Base-by-base conservation (phyloP, 441 rosid species). In the Geranium incanum region DNA sequence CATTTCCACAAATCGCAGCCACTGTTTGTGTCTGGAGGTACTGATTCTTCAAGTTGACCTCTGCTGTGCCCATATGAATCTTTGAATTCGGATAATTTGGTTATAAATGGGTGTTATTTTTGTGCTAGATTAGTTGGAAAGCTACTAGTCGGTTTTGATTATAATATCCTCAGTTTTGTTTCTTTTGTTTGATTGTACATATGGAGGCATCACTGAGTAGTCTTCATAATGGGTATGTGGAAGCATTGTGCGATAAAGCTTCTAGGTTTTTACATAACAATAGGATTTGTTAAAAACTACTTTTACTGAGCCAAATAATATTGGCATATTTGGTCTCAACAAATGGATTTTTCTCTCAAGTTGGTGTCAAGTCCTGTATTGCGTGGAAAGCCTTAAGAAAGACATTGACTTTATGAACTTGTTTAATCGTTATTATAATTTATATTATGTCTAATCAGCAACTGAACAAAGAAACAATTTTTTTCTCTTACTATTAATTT, bases 1-100 rank as follows among this genome's bases (percentile, higher is more conserved):
- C 90, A 88, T 79, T 91, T 91, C 77, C 97, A 89, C 77, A 79
- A 71, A 33, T 78, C 97, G 36, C 93, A 89, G 82, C 90, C 93
- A 12, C 74, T 89, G 5, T 91, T 91, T 68, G 95, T 89, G 50
- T 91, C 93, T 0, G 97, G 97, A 84, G 97, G 97, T 89, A 68
- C 37, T 21, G 13, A 19, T 0, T 48, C 71, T 70, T 36, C 11
- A 38, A 39, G 11, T 48, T 18, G n/a, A 48, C 57, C 57, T 48
- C 57, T 11, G 13, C 11, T 48, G 57, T 48, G 13, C 11, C 12
- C 13, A 48, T 48, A 48, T 3, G 39, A 5, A 48, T 48, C 3
- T 12, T 13, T 12, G 59, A 50, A 50, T 50, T 50, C 3, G 16
- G 0, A 11, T 1, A 0, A 1, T 50, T 50, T 50, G 52, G 4